These are phyloP conservation scores for Isatis lusitanica DNA, from an alignment of 441 rosid genomes.

Conservation along the genomic window DNA sequence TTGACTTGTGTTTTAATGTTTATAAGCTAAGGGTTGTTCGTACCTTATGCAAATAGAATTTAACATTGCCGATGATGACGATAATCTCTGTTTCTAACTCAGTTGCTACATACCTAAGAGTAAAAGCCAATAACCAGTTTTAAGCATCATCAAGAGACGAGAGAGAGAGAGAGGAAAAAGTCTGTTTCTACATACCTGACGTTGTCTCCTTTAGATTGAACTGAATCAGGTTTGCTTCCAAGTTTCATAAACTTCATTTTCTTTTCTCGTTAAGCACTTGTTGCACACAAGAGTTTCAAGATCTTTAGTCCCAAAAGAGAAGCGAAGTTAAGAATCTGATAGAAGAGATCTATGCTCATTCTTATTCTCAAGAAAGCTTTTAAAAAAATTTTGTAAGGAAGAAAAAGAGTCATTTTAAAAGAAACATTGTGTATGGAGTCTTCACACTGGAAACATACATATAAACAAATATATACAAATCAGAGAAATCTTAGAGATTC, in stretches of 20 bases:
- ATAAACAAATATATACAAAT: conserved; percentile 33
- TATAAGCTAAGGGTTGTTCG: background rate
- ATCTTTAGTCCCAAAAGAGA: background rate
- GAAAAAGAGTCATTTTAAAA: conserved; percentile 39
- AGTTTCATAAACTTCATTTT: conserved; percentile 98
- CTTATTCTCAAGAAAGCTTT: conserved; percentile 23
- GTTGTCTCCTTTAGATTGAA: conserved; percentile 67
- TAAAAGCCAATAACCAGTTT: background rate
- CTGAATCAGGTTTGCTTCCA: conserved; percentile 90
- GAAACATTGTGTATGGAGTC: conserved; percentile 45
- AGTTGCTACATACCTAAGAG: conserved; percentile 30
- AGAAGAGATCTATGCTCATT: conserved; percentile 4
- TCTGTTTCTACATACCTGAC: conserved; percentile 49
- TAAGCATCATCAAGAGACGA: background rate
- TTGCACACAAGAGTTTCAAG: conserved; percentile 2
- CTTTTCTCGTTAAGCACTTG: conserved; percentile 46
- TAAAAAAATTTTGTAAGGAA: conserved; percentile 19
- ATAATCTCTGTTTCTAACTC: conserved; percentile 35
- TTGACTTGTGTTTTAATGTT: background rate
- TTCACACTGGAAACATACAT: conserved; percentile 27
- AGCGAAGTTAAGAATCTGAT: conserved; percentile 16
- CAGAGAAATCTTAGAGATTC: conserved; percentile 36
- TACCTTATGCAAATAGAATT: conserved; percentile 36
- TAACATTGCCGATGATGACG: conserved; percentile 14
- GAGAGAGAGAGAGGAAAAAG: background rate